A percentile compares a stretch with the other conserved stretches of the same genome.
Conservation (phyloP, 1,139 yeast species). For the Candida gigantensis region DNA sequence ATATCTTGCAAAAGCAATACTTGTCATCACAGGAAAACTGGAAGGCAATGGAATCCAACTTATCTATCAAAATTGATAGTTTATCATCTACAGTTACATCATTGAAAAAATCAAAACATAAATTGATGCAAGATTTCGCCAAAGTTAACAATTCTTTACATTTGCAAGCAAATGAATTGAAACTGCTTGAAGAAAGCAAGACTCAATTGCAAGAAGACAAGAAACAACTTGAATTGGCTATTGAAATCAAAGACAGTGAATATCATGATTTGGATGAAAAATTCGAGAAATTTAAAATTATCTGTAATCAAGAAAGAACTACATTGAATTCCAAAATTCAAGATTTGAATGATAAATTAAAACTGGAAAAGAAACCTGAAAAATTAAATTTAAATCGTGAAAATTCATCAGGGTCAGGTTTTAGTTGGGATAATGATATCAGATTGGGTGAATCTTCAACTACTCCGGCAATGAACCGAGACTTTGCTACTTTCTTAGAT, state of each 20-base stretch:
- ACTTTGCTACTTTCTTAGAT: conserved; percentile 17
- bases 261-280: conserved; percentile 29
- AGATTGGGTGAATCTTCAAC: conserved; percentile 38
- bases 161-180: conserved; percentile 25
- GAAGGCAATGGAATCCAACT: conserved; percentile 59
- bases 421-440: conserved; percentile 23
- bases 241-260: conserved; percentile 29
- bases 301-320: conserved; percentile 34
- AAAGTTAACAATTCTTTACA: conserved; percentile 22
- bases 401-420: conserved; percentile 11
- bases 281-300: conserved; percentile 29
- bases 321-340: conserved; percentile 30
- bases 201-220: conserved; percentile 16
- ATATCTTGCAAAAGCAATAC: conserved; percentile 63
- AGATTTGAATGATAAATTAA: conserved; percentile 22
- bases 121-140: conserved; percentile 31
- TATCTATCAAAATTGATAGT: conserved; percentile 47
- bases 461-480: conserved; percentile 25
- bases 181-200: conserved; percentile 18
- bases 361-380: conserved; percentile 11
- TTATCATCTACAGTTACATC: conserved; percentile 42
- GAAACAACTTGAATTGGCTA: conserved; percentile 22
- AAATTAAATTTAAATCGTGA: conserved; percentile 18
- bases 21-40: conserved; percentile 67
- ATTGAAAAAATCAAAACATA: conserved; percentile 33